These are phyloP conservation scores for Xylaria acuta DNA, from an alignment of 495 filamentous ascomycete species.

Conservation along the genomic window DNA sequence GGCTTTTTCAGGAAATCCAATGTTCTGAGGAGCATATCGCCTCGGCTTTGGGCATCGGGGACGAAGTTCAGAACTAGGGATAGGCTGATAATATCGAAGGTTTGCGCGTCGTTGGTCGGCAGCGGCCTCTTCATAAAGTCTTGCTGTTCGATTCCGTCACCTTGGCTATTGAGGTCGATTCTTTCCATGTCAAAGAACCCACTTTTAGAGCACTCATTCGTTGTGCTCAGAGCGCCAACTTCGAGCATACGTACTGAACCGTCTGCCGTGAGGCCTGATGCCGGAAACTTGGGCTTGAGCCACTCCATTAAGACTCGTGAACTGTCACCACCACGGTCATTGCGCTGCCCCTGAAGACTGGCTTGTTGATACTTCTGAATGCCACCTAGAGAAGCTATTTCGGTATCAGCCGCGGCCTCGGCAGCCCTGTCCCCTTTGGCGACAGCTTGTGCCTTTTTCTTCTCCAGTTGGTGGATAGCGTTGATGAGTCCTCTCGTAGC, in stretches of 20 bases:
- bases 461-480: slow-evolving; percentile 82
- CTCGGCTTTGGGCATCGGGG: slow-evolving; percentile 72
- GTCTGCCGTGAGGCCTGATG: slow-evolving; percentile 35
- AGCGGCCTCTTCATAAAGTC: slow-evolving; percentile 93
- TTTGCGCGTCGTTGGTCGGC: slow-evolving; percentile 63
- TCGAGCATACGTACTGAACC: slow-evolving; percentile 73
- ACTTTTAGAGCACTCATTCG: slow-evolving; percentile 82
- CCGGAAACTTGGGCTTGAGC: slow-evolving; percentile 59
- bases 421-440: slow-evolving; percentile 63
- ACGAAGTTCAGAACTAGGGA: slow-evolving; percentile 96
- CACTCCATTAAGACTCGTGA: slow-evolving; percentile 86
- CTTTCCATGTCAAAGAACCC: slow-evolving; percentile 73
- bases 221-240: slow-evolving; percentile 83
- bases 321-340: slow-evolving; percentile 87
- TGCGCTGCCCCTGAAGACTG: slow-evolving; percentile 84
- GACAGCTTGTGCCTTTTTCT: slow-evolving; percentile 72
- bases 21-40: slow-evolving; percentile 85
- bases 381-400: slow-evolving; percentile 70
- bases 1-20: slow-evolving; percentile 64
- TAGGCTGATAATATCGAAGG: slow-evolving; percentile 90
- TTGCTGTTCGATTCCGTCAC: slow-evolving; percentile 78
- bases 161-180: slow-evolving; percentile 91
- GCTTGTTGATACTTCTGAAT: slow-evolving; percentile 85
- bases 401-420: slow-evolving; percentile 61
- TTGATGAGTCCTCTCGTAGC: slow-evolving; percentile 82